Evolutionary conservation across 2,329 filamentous ascomycete species (phyloP).

Genomic region (Teratosphaeria pseudoeucalypti): DNA sequence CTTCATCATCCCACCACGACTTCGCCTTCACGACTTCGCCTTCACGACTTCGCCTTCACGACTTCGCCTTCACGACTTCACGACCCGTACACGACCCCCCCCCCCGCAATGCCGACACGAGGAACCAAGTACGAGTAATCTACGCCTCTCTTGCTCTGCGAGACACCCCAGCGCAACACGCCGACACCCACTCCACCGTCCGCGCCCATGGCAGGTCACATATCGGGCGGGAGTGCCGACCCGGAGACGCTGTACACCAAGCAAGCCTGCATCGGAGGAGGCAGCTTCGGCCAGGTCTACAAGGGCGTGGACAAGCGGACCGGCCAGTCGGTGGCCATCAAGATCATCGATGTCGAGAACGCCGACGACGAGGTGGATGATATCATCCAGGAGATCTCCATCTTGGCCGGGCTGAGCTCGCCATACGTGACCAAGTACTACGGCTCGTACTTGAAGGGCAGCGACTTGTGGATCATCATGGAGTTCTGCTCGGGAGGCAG

Average conservation of each 20-base stretch:
- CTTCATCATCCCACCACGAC: too few species aligned
- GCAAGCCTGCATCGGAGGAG: slow-evolving; percentile 63
- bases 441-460: slow-evolving; percentile 90
- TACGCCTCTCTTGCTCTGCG: not conserved
- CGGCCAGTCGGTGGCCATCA: slow-evolving; percentile 91
- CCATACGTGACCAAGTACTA: slow-evolving; percentile 97
- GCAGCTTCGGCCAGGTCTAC: slow-evolving; percentile 97
- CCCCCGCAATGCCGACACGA: not conserved
- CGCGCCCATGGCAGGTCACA: slow-evolving; percentile 14
- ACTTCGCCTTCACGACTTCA: not conserved
- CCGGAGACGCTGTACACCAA: slow-evolving; percentile 90
- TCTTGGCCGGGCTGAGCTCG: slow-evolving; percentile 89
- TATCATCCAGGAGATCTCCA: slow-evolving; percentile 97
- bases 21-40: not conserved
- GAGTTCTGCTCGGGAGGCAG: slow-evolving; percentile 96
- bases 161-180: not conserved
- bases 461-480: slow-evolving; percentile 98
- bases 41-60: not conserved
- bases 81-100: not conserved
- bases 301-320: slow-evolving; percentile 94
- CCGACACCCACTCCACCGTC: not conserved
- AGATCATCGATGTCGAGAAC: slow-evolving; percentile 97
- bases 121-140: not conserved
- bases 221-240: slow-evolving; percentile 51
- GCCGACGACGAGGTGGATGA: slow-evolving; percentile 99